These are phyloP conservation scores for Trichosporon inkin DNA, from an alignment of 1,284 basidiomycete genomes.

Conservation along the genomic window DNA sequence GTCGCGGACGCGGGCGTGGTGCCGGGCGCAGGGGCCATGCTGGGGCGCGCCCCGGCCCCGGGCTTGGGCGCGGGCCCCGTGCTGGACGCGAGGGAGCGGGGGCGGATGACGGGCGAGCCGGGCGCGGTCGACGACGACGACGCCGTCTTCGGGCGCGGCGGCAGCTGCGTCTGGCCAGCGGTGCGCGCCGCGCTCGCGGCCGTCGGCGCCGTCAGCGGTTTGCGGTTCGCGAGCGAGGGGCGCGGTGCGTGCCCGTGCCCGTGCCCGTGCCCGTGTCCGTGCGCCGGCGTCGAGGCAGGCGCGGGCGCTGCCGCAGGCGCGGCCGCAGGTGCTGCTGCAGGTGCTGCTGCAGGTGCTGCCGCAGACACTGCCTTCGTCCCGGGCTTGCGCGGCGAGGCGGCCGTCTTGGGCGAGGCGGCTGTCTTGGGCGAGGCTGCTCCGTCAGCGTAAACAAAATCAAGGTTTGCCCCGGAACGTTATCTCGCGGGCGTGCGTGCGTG, in stretches of 20 bases:
- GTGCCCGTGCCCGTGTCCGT: too few species aligned
- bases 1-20: slow-evolving; percentile 7
- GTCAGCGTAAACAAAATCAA: background rate
- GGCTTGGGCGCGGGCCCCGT: slow-evolving; percentile 1
- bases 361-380: slow-evolving; percentile 1
- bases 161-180: background rate
- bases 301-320: slow-evolving; percentile 11
- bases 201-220: slow-evolving; percentile 24
- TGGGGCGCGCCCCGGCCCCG: too few species aligned
- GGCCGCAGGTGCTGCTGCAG: too few species aligned
- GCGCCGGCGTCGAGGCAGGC: too few species aligned
- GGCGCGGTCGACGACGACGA: slow-evolving; percentile 20
- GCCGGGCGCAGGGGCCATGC: background rate
- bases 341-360: too few species aligned
- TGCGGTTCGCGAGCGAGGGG: slow-evolving; percentile 21
- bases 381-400: slow-evolving; percentile 20
- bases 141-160: slow-evolving; percentile 19
- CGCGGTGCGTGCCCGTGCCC: slow-evolving; percentile 14
- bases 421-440: background rate
- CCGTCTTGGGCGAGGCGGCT: slow-evolving; percentile 16
- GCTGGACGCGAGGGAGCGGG: slow-evolving; percentile 13
- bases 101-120: slow-evolving; percentile 13
- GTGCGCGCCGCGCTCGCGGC: slow-evolving; percentile 21
- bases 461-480: background rate
- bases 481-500: too few species aligned